These are phyloP conservation scores for Astragalus glycyphyllos DNA, from an alignment of 306 rosid genomes.

Conservation along the genomic window DNA sequence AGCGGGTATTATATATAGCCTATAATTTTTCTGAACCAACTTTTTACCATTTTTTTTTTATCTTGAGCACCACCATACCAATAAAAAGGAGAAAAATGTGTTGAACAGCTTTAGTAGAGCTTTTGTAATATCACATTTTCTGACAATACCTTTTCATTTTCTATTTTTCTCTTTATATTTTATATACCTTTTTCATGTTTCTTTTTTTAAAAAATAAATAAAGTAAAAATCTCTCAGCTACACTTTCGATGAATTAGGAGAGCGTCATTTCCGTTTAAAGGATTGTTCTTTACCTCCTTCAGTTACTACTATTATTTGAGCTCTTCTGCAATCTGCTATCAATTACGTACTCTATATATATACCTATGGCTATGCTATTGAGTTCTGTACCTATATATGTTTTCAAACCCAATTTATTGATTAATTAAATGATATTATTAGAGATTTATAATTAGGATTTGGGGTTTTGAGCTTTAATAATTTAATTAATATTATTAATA, in stretches of 20 bases:
- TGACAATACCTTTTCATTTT: too few relatives aligned
- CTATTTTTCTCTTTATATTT: background rate
- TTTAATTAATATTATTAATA: conserved; percentile 14
- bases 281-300: conserved; percentile 39
- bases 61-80: too few relatives aligned
- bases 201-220: too few relatives aligned
- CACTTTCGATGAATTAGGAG: too few relatives aligned
- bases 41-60: too few relatives aligned
- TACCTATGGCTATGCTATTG: conserved; percentile 36
- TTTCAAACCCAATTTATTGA: conserved; percentile 20
- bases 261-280: conserved; percentile 12
- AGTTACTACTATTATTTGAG: conserved; percentile 30
- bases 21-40: too few relatives aligned
- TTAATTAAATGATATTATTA: background rate
- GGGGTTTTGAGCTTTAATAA: conserved; percentile 9
- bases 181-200: background rate
- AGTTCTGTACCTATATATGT: conserved; percentile 35
- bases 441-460: background rate
- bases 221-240: too few relatives aligned
- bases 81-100: too few relatives aligned
- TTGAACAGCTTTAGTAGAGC: too few relatives aligned
- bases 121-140: too few relatives aligned
- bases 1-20: too few relatives aligned
- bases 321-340: conserved; percentile 16
- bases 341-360: conserved; percentile 26